A percentile compares a stretch with the other conserved stretches of the same genome.
Evolutionary conservation across 306 rosid genomes (phyloP).

Genomic region (Pterocarpus macrocarpus): DNA sequence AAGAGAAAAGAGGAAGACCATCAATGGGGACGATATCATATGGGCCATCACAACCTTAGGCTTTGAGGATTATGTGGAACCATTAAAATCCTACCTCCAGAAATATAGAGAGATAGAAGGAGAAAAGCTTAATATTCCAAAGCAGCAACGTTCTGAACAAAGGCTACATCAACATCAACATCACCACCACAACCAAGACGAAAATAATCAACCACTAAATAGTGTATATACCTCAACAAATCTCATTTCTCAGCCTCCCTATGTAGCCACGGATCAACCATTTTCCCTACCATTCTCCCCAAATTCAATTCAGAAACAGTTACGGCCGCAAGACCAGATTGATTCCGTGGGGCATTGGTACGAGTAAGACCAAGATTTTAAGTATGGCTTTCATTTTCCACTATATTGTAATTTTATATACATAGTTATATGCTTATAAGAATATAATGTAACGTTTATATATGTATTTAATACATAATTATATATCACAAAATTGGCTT

Average conservation of each 20-base stretch:
- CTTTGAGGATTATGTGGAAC: conserved; percentile 70
- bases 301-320: conserved; percentile 65
- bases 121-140: conserved; percentile 72
- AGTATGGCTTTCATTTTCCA: background rate
- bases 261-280: conserved; percentile 60
- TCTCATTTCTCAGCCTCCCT: conserved; percentile 63
- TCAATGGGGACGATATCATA: conserved; percentile 76
- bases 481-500: background rate
- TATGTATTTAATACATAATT: too few species aligned
- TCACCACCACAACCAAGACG: conserved; percentile 47
- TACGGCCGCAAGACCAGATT: conserved; percentile 67
- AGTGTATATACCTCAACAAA: conserved; percentile 59
- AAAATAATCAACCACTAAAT: conserved; percentile 48
- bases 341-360: conserved; percentile 63
- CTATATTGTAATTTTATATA: conserved; percentile 36
- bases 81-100: conserved; percentile 67
- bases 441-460: conserved; percentile 31
- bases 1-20: conserved; percentile 76
- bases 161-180: conserved; percentile 46
- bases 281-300: conserved; percentile 65
- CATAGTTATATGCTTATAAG: conserved; percentile 8
- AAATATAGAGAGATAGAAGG: conserved; percentile 78
- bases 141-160: conserved; percentile 62
- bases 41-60: conserved; percentile 87
- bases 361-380: conserved; percentile 45